Evolutionary conservation across 2,329 filamentous ascomycete species (phyloP), one percentile per base, ranked within the genome.

Genomic region (Penicillium sumatraense): DNA sequence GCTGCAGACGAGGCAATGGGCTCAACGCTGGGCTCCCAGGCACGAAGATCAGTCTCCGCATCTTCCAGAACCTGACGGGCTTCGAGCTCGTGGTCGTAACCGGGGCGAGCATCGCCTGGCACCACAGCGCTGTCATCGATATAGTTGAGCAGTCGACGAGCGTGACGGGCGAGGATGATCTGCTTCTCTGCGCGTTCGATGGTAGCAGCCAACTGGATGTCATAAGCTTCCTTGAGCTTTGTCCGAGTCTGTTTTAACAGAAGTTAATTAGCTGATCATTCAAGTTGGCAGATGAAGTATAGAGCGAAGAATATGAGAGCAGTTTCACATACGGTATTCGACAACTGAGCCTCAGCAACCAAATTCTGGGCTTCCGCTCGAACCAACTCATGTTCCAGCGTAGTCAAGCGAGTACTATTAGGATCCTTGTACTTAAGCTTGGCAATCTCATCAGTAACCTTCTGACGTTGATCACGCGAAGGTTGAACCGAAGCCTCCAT

Each of bases 121-220:
- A 96, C 89, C 26, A 97, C 86, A 0, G 95, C 91, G 0, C 88
- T 88, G 72, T 97, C 93, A 67, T 99, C 95, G 10, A 99, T 84
- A 35, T 96, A 84, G 64, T 89, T 87, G 53, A 99, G 75, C 31
- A 99, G 84, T 40, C 91, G 87, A 51, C 91, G 89, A 18, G 92
- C 93, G 72, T 98, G 93, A 68, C 90, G 90, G 54, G 95, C 93
- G 14, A 99, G 84, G 57, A 99, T 90, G 67, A 93, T 90, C 73
- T 99, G 95, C 80, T 98, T 98, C 80, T 98, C 95, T 21, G 92
- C 92, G 27, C 93, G 89, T 80, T 99, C 95, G 66, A 99, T 96
- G 18, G 92, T 90, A 56, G 93, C 92, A 14, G 89, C 86, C 61
- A 96, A 90, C 72, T 98, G 92, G 57, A 90, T 76, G 63, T 93